Evolutionary conservation across 225 moss, liverwort and hornwort genomes (phyloP), one percentile per base, ranked within the genome.

Genomic region (Sphagnum contortum): DNA sequence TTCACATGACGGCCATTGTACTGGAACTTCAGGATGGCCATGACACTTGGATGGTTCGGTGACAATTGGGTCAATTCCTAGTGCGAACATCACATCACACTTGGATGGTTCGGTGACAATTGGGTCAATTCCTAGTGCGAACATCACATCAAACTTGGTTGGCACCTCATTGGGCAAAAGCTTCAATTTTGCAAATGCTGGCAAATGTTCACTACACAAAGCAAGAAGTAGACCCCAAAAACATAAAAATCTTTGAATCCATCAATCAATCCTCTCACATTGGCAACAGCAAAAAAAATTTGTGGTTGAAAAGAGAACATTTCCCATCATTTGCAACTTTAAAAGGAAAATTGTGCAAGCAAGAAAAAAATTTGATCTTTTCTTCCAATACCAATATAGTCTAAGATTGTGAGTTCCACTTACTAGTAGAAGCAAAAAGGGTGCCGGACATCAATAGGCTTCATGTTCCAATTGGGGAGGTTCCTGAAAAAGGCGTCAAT

Each of bases 381-480:
- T 29, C 29, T 29, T 29, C 29, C 29, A 29, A 29, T 1, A 29
- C 29, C 29, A 29, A 29, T 29, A 29, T 29, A 29, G 29, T 29
- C 29, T 29, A 29, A 0, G 29, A 29, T 29, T 29, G 29, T 29
- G 29, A 29, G 29, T 29, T 29, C 29, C 29, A 71, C 87, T 75
- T 66, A 87, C 90, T 91, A 95, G 77, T 95, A 95, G 69, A 95
- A 95, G 70, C 80, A 84, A 64, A 81, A 91, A 50, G 94, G 89
- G 59, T 95, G 94, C 29, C 94, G 88, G 13, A 86, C 80, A 48
- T 89, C 82, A 58, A 95, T 95, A 48, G 94, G 91, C 71, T 91
- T 88, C 47, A 79, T 65, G 7, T 71, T 79, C 94, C 94, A 95
- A 62, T 95, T 82, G 4, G 69, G 61, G 2, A 95, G 65, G 0